Evolutionary conservation across 2,329 filamentous ascomycete species (phyloP).

Genomic region (Fusarium musae): DNA sequence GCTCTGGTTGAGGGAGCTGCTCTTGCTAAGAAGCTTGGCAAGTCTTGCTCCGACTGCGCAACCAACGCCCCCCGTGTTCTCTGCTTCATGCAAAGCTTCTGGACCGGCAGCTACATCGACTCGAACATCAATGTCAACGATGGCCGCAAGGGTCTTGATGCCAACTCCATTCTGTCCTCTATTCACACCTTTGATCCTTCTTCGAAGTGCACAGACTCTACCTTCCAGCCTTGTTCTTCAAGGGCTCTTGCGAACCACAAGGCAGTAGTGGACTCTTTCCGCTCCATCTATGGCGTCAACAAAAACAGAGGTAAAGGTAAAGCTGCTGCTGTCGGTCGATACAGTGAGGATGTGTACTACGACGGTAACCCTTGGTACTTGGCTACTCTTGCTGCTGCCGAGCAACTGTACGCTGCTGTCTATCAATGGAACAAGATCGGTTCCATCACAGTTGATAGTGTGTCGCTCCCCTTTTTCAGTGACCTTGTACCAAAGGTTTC

Average conservation of each 20-base stretch:
- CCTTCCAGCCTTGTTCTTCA: slow-evolving; percentile 79
- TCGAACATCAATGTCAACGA: slow-evolving; percentile 73
- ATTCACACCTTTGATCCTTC: slow-evolving; percentile 75
- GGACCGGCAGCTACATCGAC: slow-evolving; percentile 69
- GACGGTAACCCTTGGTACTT: slow-evolving; percentile 83
- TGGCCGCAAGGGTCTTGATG: slow-evolving; percentile 73
- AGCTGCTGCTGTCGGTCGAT: slow-evolving; percentile 71
- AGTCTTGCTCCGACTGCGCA: slow-evolving; percentile 68
- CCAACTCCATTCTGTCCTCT: slow-evolving; percentile 71
- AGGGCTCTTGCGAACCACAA: slow-evolving; percentile 77
- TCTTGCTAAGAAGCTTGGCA: slow-evolving; percentile 71
- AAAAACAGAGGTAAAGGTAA: slow-evolving; percentile 65
- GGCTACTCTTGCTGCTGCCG: slow-evolving; percentile 76
- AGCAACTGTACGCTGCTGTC: slow-evolving; percentile 79
- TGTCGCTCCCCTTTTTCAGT: slow-evolving; percentile 15
- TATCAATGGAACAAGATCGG: slow-evolving; percentile 73
- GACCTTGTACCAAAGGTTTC: slow-evolving; percentile 19
- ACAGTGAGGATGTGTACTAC: slow-evolving; percentile 76
- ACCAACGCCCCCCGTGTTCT: slow-evolving; percentile 73
- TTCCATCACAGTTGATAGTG: slow-evolving; percentile 59
- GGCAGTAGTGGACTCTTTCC: slow-evolving; percentile 76
- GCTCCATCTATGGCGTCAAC: slow-evolving; percentile 73
- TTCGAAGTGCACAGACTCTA: slow-evolving; percentile 70
- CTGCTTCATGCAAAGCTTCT: slow-evolving; percentile 78
- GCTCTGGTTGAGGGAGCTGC: slow-evolving; percentile 71